Evolutionary conservation across 352 stramenopile genomes (phyloP).

Genomic region (Globisporangium nagaii): DNA sequence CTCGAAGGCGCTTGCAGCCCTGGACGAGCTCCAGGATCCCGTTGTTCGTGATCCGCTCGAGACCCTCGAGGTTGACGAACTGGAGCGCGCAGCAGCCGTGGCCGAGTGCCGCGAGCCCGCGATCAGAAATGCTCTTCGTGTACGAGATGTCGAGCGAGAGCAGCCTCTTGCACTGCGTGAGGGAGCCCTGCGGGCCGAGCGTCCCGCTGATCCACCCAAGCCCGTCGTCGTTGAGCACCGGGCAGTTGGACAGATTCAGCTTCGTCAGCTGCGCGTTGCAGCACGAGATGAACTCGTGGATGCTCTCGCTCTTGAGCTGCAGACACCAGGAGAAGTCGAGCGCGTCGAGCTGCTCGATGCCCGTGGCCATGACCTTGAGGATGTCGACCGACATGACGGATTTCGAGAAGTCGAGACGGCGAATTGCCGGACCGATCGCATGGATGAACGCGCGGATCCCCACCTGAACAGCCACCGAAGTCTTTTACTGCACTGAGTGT

Average conservation of each 20-base stretch:
- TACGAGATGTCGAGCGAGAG: slow-evolving; percentile 69
- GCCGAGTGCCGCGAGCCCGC: slow-evolving; percentile 44
- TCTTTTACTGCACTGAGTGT: too few species aligned
- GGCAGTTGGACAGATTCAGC: slow-evolving; percentile 55
- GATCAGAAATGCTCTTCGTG: slow-evolving; percentile 48
- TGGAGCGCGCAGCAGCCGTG: slow-evolving; percentile 46
- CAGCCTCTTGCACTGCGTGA: slow-evolving; percentile 54
- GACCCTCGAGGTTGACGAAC: slow-evolving; percentile 71
- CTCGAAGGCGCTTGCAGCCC: slow-evolving; percentile 43
- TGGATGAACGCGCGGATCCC: slow-evolving; percentile 68
- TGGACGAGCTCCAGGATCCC: slow-evolving; percentile 41
- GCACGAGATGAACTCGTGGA: slow-evolving; percentile 72
- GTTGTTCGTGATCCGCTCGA: slow-evolving; percentile 46
- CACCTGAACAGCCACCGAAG: slow-evolving; percentile 35
- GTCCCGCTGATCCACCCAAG: slow-evolving; percentile 65
- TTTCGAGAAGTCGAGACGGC: slow-evolving; percentile 44
- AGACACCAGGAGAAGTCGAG: slow-evolving; percentile 60
- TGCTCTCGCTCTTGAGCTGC: slow-evolving; percentile 40
- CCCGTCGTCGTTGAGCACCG: slow-evolving; percentile 61
- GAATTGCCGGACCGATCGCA: slow-evolving; percentile 36
- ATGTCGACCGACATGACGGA: slow-evolving; percentile 45
- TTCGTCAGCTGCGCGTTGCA: slow-evolving; percentile 47
- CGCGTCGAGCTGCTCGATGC: slow-evolving; percentile 46
- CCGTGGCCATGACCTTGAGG: slow-evolving; percentile 66
- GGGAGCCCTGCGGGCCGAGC: slow-evolving; percentile 52